A percentile compares a stretch with the other conserved stretches of the same genome.
Conservation (phyloP, 192 early-diverging fungal genomes). For the Haplosporangium gracile region DNA sequence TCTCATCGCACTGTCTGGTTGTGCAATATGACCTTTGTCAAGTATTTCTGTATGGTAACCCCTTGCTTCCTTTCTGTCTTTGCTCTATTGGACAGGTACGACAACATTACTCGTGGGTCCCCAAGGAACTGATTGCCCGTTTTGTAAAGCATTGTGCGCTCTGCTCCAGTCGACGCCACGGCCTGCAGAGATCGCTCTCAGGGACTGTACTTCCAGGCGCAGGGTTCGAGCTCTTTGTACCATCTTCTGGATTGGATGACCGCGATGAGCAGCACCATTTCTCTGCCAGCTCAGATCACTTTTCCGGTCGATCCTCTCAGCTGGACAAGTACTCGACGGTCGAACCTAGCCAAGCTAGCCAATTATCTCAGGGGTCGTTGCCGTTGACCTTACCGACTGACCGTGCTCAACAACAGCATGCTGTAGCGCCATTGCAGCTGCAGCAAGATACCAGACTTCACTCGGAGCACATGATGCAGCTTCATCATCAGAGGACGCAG, state of each 20-base stretch:
- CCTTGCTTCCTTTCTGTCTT: not conserved
- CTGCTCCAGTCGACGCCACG: constrained; percentile 51
- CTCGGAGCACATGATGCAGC: not conserved
- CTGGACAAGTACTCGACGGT: not conserved
- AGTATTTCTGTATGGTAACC: not conserved
- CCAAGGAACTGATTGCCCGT: constrained; percentile 57
- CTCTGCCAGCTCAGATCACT: not conserved
- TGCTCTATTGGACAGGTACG: constrained; percentile 27
- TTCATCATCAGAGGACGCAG: not conserved
- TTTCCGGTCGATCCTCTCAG: not conserved
- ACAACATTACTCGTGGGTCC: constrained; percentile 55
- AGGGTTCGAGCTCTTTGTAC: not conserved
- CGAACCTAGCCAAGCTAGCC: not conserved
- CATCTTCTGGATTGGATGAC: not conserved
- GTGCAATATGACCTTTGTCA: not conserved
- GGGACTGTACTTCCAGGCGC: not conserved
- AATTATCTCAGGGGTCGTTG: not conserved
- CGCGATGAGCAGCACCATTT: not conserved
- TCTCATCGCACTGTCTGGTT: too few relatives aligned
- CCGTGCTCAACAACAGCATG: not conserved
- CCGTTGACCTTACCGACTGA: not conserved
- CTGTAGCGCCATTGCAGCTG: not conserved
- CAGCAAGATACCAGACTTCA: not conserved
- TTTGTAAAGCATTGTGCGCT: constrained; percentile 57
- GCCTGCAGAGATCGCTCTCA: constrained; percentile 35